Base-by-base conservation (phyloP, 1,139 yeast genomes). In the Protomyces inouyei region DNA sequence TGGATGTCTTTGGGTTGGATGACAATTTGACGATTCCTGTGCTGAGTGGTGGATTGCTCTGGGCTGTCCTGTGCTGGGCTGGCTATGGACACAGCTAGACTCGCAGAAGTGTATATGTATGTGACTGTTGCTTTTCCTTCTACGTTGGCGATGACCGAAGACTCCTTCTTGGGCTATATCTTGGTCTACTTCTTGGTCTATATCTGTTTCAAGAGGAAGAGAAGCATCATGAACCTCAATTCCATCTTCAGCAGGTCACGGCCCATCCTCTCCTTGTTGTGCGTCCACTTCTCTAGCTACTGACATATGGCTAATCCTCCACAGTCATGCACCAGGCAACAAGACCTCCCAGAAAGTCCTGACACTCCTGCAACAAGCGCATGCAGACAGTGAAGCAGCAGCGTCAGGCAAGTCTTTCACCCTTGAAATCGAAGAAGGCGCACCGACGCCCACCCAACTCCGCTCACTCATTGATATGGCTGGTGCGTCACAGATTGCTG, bases 21-120 rank as follows among this genome's bases (percentile, higher is more conserved):
- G 99, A 93, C 74, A 93, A 93, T 74, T 83, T 95, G 71, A 91
- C 98, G 60, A 92, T 93, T 67, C 98, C 98, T 2, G 90, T 89
- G 0, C 74, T 91, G 57, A 85, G 96, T 52, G 87, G 95, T 8
- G 74, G 81, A 12, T 83, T 87, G 70, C 78, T 91, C 67, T 80
- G 79, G 71, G 75, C 75, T 36, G 77, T 82, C 21, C 80, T 84
- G 52, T 43, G 72, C 23, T 37, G 52, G 40, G 23, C 28, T 35
- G 37, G 55, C 51, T 23, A n/a, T 23, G 36, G 61, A 45, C 12
- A 21, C 38, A 3, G 25, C 28, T 32, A 35, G 32, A 21, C 23
- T 21, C 3, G 23, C 23, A 21, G 23, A 21, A 21, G 18, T 25
- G 28, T 5, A 28, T 28, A 28, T 28, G 32, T 28, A 28, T 28